Evolutionary conservation across 768 basidiomycete species (phyloP).

Genomic region (Lactarius trivialis): DNA sequence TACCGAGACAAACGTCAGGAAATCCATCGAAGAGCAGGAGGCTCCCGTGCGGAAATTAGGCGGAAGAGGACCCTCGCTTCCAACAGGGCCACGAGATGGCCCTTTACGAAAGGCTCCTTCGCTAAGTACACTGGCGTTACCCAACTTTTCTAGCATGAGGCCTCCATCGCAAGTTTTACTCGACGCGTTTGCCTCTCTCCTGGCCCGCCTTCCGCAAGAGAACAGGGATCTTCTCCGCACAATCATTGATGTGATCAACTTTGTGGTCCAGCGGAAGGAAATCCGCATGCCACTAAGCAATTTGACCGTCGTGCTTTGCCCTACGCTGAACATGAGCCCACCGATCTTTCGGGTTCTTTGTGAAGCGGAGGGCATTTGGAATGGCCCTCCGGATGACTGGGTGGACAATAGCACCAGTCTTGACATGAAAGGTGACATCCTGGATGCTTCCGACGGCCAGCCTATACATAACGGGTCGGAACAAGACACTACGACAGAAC

Average conservation of each 20-base stretch:
- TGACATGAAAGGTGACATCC: background rate
- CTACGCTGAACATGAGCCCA: constrained; percentile 75
- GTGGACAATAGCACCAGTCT: constrained; percentile 6
- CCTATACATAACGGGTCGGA: background rate
- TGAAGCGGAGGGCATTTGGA: constrained; percentile 66
- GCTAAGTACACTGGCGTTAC: constrained; percentile 71
- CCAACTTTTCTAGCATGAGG: constrained; percentile 52
- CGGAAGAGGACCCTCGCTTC: constrained; percentile 13
- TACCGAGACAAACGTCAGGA: constrained; percentile 43
- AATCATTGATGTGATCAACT: constrained; percentile 71
- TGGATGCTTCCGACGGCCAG: constrained; percentile 3
- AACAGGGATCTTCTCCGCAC: constrained; percentile 82
- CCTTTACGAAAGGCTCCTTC: constrained; percentile 71
- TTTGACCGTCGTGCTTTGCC: constrained; percentile 80
- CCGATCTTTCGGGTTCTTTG: constrained; percentile 65
- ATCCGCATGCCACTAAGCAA: constrained; percentile 95
- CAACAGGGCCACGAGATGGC: constrained; percentile 25
- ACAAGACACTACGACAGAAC: constrained; percentile 9
- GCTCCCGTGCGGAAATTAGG: constrained; percentile 13
- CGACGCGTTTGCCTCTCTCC: constrained; percentile 52
- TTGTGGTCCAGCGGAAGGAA: constrained; percentile 59
- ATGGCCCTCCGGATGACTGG: constrained; percentile 26
- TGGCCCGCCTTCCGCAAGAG: constrained; percentile 65
- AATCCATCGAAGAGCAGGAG: constrained; percentile 16
- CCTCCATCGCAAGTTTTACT: constrained; percentile 55